Percentiles rank a stretch among this genome's conserved stretches.
Conservation (phyloP, 2,329 filamentous ascomycete genomes). For the Pseudocercospora pini-densiflorae region DNA sequence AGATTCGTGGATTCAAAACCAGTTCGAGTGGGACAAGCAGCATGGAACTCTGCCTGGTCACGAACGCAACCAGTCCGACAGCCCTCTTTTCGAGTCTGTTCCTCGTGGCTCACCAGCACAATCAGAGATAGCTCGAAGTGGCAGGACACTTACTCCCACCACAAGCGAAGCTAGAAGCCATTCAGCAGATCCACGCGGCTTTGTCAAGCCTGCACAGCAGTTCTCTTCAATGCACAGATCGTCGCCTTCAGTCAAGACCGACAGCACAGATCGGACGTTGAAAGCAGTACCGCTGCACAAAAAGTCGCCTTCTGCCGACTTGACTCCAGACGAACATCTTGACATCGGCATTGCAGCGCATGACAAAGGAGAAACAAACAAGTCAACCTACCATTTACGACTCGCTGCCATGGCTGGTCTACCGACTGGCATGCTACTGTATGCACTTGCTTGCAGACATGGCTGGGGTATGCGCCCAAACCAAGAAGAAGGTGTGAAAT, state of each 20-base stretch:
- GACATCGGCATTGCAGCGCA: slow-evolving; percentile 89
- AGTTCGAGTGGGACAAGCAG: slow-evolving; percentile 65
- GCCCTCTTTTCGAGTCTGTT: slow-evolving; percentile 12
- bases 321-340: slow-evolving; percentile 86
- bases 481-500: slow-evolving; percentile 84
- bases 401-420: slow-evolving; percentile 84
- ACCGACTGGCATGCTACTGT: slow-evolving; percentile 93
- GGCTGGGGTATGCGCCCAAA: slow-evolving; percentile 98
- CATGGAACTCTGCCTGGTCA: slow-evolving; percentile 21
- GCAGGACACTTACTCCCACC: slow-evolving; percentile 21
- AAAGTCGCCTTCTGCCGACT: slow-evolving; percentile 65
- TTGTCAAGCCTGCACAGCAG: slow-evolving; percentile 9
- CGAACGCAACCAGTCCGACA: slow-evolving; percentile 29
- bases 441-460: slow-evolving; percentile 91
- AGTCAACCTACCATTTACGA: slow-evolving; percentile 95
- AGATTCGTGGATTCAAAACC: slow-evolving; percentile 51
- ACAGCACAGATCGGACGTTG: slow-evolving; percentile 50
- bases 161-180: slow-evolving; percentile 32
- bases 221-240: slow-evolving; percentile 34
- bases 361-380: slow-evolving; percentile 82
- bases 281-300: slow-evolving; percentile 50
- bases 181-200: slow-evolving; percentile 37
- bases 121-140: slow-evolving; percentile 23
- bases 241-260: slow-evolving; percentile 39
- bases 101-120: slow-evolving; percentile 15